Percentiles rank a stretch among this genome's conserved stretches.
phyloP scores from a whole-genome alignment of 2,329 filamentous ascomycete species.

The Trichoderma sp. region DNA sequence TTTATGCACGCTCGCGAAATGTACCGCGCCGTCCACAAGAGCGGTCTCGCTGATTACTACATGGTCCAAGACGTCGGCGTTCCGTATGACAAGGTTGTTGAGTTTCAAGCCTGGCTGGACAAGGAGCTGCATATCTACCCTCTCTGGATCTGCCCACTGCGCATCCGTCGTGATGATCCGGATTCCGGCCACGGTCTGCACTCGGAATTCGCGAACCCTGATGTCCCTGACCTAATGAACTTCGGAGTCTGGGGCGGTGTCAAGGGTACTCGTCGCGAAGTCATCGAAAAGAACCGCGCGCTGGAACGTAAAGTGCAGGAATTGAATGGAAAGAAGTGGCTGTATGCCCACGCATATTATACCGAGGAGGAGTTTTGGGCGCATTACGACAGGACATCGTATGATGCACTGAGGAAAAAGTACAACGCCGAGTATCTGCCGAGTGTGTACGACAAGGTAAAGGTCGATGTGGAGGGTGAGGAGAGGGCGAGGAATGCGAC shows the following conservation, averaged over 20 bases:
- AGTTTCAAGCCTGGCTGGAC: conserved; percentile 50
- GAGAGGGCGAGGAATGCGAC: conserved; percentile 32
- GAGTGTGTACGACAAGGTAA: conserved; percentile 66
- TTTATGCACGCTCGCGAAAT: conserved; percentile 63
- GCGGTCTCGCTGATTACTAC: conserved; percentile 56
- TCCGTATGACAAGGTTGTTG: conserved; percentile 40
- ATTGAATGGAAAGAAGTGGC: conserved; percentile 64
- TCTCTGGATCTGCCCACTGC: conserved; percentile 55
- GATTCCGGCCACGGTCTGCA: conserved; percentile 47
- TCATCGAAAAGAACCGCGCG: conserved; percentile 54
- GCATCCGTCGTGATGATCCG: conserved; percentile 41
- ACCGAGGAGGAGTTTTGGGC: conserved; percentile 66
- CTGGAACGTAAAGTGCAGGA: conserved; percentile 59
- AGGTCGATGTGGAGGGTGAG: conserved; percentile 43
- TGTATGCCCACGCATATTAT: conserved; percentile 69
- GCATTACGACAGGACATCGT: conserved; percentile 58
- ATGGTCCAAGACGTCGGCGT: conserved; percentile 64
- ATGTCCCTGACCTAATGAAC: conserved; percentile 50
- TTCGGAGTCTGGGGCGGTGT: conserved; percentile 61
- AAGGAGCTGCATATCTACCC: conserved; percentile 48
- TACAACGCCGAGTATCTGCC: conserved; percentile 60
- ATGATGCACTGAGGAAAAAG: conserved; percentile 55
- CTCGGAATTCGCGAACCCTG: conserved; percentile 42
- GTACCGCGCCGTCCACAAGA: conserved; percentile 63
- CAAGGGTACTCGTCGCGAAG: conserved; percentile 41